Evolutionary conservation across 2,329 filamentous ascomycete species (phyloP), one percentile per base, ranked within the genome.

Genomic region (Penicillium hesseltinei): DNA sequence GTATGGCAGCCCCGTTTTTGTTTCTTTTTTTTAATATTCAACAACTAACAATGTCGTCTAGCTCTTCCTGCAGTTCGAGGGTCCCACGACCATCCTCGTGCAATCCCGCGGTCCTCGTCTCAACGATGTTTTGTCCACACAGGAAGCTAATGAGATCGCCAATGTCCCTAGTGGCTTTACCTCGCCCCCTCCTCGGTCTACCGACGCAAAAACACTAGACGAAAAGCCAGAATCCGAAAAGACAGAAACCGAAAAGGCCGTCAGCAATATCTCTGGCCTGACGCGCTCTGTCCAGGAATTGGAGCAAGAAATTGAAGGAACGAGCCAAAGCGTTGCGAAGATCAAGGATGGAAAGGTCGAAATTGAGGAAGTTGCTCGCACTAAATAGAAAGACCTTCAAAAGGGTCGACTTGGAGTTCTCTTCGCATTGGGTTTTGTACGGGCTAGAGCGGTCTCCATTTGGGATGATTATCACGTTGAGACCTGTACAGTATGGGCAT

Each of bases 141-240:
- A 87, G 49, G 88, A 99, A 64, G 84, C 97, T 55, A 92, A 96
- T 65, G 94, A 97, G 76, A 90, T 97, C 59, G 93, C 93, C 0
- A 88, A 92, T 69, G 81, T 87, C 6, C 89, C 92, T 33, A 85
- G 91, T 0, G 93, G 92, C 1, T 81, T 82, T 1, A 82, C 90
- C 0, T 79, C 85, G 2, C 78, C 84, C 36, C 86, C 86, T 2
- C 73, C 88, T 10, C 82, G 69, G 33, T 36, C 59, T 17, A 38
- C 49, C 25, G 61, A 62, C 21, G 54, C 67, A 27, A 49, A 57
- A 15, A 13, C 27, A 33, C 3, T 44, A 25, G 57, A 47, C 8
- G 62, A 68, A 19, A 49, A 57, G 27, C 21, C 27, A 33, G 19
- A 25, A 17, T n/a, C 6, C 1, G 50, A 46, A 19, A 52, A 45